Base-by-base conservation (phyloP, 148 eudicot species). In the Silene latifolia region DNA sequence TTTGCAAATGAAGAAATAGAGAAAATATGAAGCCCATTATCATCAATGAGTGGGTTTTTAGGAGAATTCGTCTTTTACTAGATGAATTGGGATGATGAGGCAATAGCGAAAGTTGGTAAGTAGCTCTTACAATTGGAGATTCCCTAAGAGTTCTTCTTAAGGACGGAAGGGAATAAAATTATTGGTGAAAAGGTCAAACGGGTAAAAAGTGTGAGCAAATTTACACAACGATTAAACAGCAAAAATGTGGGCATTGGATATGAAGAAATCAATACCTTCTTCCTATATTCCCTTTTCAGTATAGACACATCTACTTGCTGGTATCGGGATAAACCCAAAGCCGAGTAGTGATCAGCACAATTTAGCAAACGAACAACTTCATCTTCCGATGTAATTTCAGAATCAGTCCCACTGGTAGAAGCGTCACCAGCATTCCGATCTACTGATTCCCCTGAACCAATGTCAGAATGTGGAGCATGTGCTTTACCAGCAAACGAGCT, bases 271-370 rank as follows among this genome's bases (percentile, higher is more conserved):
- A 47, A 47, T 67, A 92, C 98, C 94, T 95, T 95, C 84, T 90
- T 95, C 76, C 89, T 84, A 63, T 95, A 95, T 58, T 95, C 98
- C 80, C 89, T 81, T 84, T 90, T 95, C 17, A 95, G 86, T 71
- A 89, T 64, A 47, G 97, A 87, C 76, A 78, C 85, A 78, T 95
- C 98, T 47, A 92, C 81, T 69, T 86, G 80, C 72, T 82, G 85
- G 73, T 82, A 87, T 68, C 93, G 91, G 53, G 93, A 72, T 75
- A 95, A 83, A 63, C 98, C 98, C 86, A 95, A 80, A 23, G 90
- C 97, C 8, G 93, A 87, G 87, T 95, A 95, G 87, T 95, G 97
- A 90, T 95, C 98, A 72, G 88, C 74, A 70, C 93, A 89, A 76
- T 89, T 96, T 62, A 96, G 83, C 85, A 96, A 86, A 48, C 99